Percentiles rank a stretch among this genome's conserved stretches.
These are phyloP conservation scores for Erodium maritimum DNA, from an alignment of 345 rosid genomes.

Conservation along the genomic window DNA sequence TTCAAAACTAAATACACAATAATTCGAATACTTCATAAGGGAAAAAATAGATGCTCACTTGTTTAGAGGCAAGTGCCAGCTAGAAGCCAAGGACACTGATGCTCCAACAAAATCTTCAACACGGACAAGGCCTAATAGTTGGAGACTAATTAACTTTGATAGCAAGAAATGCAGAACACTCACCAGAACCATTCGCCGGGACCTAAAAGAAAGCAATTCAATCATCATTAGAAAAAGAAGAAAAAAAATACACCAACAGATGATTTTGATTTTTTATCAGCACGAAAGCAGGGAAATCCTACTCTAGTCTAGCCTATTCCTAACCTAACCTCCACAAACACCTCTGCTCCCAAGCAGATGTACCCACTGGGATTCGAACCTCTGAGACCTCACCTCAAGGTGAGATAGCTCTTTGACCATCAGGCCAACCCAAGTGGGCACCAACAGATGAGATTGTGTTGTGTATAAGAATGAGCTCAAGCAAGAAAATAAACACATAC, in stretches of 20 bases:
- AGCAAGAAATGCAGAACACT: conserved; percentile 48
- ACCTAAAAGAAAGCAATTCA: conserved; percentile 21
- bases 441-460: neutral
- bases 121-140: conserved; percentile 41
- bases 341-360: too few species aligned
- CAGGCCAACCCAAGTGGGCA: too few species aligned
- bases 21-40: too few species aligned
- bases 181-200: conserved; percentile 37
- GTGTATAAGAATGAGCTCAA: neutral
- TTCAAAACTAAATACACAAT: too few species aligned
- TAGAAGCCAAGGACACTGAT: conserved; percentile 48
- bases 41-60: conserved; percentile 29
- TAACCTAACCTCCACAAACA: too few species aligned
- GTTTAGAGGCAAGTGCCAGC: conserved; percentile 57
- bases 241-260: too few species aligned
- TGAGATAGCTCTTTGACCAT: too few species aligned
- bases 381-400: too few species aligned
- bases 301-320: too few species aligned
- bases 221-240: conserved; percentile 5
- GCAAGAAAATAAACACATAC: conserved; percentile 16
- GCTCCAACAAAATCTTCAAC: conserved; percentile 68
- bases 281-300: too few species aligned
- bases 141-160: conserved; percentile 38
- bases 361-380: too few species aligned
- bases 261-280: too few species aligned